Evolutionary conservation across 805 yeast genomes (phyloP), one percentile per base, ranked within the genome.

Genomic region (Maudiozyma bulderi): DNA sequence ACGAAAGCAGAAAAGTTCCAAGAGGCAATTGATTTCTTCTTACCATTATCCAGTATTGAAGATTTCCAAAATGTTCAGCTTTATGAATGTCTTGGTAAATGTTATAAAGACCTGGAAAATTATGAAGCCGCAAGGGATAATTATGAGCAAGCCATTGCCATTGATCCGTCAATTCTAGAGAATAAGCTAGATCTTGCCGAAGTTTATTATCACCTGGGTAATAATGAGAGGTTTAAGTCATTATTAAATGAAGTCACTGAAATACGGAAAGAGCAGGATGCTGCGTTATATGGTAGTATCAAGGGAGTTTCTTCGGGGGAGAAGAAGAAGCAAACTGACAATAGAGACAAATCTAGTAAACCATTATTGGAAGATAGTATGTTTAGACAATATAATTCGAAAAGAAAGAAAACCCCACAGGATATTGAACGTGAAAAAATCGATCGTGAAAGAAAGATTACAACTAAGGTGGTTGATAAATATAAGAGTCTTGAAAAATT

Each of bases 131-230:
- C 95, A 0, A 78, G 75, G 55, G 71, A 69, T 32, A 80, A 81
- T 2, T 84, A 79, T 59, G 68, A 69, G 44, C 67, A 75, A 11
- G 75, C 85, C 2, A 62, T 84, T 20, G 81, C 80, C 8, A 63
- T 65, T 38, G 80, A 77, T 7, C 84, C 87, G 0, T 73, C 73
- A 8, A 81, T 87, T 56, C 67, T 85, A 33, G 95, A 89, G 52
- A 77, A 82, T 9, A 80, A 84, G 57, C 73, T 90, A 31, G 82
- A 86, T 0, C 70, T 93, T 29, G 95, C 93, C 0, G 98, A 93
- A 66, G 79, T 88, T 1, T 77, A 81, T 51, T 86, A 82, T 54
- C 80, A 81, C 57, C 63, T 81, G 11, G 84, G 81, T 13, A 81
- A 82, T 42, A 70, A 72, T 30, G 81, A 75, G 9, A 73, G 73